phyloP scores from a whole-genome alignment of 2,329 filamentous ascomycete genomes.

The Nannizzia gypsea region DNA sequence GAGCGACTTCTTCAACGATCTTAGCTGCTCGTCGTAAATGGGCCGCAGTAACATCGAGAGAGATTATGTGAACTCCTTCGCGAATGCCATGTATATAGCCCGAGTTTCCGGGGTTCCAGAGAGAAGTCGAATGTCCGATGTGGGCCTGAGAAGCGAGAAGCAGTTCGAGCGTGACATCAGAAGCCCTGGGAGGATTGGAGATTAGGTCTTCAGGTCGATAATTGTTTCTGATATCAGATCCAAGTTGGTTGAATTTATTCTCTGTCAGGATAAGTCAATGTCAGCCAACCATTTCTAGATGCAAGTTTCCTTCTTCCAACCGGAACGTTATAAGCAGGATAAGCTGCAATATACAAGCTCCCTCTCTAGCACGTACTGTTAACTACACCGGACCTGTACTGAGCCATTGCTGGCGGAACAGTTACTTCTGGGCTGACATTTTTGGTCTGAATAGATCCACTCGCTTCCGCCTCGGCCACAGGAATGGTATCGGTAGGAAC shows the following conservation, averaged over 20 bases:
- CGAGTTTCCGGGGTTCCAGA: constrained; percentile 91
- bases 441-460: constrained; percentile 9
- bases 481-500: constrained; percentile 6
- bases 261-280: constrained; percentile 15
- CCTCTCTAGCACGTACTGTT: background rate
- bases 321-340: background rate
- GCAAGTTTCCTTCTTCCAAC: background rate
- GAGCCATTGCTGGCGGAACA: background rate
- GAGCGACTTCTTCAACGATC: constrained; percentile 76
- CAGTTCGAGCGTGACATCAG: constrained; percentile 79
- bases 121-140: constrained; percentile 77
- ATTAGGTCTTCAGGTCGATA: constrained; percentile 35
- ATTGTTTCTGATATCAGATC: constrained; percentile 18
- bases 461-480: background rate
- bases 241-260: constrained; percentile 24
- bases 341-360: background rate
- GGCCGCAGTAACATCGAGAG: constrained; percentile 74
- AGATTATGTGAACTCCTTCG: constrained; percentile 84
- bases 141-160: constrained; percentile 79
- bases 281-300: background rate
- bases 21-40: constrained; percentile 88
- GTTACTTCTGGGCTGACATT: constrained; percentile 5
- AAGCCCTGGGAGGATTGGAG: constrained; percentile 58
- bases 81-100: constrained; percentile 88
- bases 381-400: background rate